Conservation (phyloP, 2,329 filamentous ascomycete genomes). For the Diaporthe batatas region DNA sequence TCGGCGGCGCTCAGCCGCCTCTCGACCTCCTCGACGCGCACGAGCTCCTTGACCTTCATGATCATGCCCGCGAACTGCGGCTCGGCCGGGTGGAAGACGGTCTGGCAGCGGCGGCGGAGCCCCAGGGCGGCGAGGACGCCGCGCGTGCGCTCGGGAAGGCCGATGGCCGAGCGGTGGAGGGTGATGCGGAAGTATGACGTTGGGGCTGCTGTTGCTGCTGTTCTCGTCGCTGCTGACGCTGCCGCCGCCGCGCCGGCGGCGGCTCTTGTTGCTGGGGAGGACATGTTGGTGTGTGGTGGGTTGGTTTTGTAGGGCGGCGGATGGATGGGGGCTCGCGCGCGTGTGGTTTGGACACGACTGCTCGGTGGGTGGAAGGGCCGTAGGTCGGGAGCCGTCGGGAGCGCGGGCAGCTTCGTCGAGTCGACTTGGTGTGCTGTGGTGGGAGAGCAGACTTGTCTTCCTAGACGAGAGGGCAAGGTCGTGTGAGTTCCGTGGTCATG, state of each 20-base stretch:
- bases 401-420: too few relatives aligned
- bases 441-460: background rate
- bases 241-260: background rate
- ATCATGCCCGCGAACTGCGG: conserved; percentile 89
- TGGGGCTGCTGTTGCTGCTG: background rate
- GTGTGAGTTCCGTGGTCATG: background rate
- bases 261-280: conserved; percentile 23
- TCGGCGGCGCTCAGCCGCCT: conserved; percentile 73
- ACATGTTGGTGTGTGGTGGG: conserved; percentile 23
- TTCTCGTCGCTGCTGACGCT: conserved; percentile 24
- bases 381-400: background rate
- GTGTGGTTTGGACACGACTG: background rate
- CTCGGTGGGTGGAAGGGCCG: background rate
- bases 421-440: background rate
- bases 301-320: background rate
- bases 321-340: background rate
- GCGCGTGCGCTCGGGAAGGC: conserved; percentile 82
- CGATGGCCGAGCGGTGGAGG: conserved; percentile 89
- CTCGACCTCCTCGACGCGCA: conserved; percentile 84
- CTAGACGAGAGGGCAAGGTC: background rate
- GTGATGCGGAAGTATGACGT: conserved; percentile 87
- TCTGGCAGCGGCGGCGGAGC: conserved; percentile 85
- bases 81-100: conserved; percentile 89
- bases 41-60: conserved; percentile 93
- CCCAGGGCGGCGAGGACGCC: conserved; percentile 89